These are phyloP conservation scores for Rhododendron vialii DNA, from an alignment of 148 eudicot genomes.

Conservation along the genomic window DNA sequence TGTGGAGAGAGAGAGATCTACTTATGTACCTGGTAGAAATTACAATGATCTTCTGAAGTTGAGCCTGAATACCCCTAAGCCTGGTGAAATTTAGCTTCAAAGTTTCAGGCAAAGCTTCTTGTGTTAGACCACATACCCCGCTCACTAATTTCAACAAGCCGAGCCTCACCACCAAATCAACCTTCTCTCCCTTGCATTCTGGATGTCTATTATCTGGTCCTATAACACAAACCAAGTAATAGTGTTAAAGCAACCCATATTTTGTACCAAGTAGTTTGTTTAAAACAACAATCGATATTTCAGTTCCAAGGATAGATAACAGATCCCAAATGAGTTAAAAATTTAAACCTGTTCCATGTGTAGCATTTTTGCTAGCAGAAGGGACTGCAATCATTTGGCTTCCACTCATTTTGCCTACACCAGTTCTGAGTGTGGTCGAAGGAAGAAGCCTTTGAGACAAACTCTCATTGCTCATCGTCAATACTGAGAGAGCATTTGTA, in stretches of 20 bases:
- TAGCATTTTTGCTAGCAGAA: conserved; percentile 9
- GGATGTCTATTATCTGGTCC: conserved; percentile 23
- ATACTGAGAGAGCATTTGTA: conserved; percentile 28
- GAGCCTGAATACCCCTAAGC: conserved; percentile 44
- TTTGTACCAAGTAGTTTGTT: background rate
- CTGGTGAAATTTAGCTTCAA: conserved; percentile 40
- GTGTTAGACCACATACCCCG: conserved; percentile 36
- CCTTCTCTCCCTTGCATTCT: conserved; percentile 53
- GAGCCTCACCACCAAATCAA: conserved; percentile 45
- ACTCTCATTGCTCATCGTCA: conserved; percentile 28
- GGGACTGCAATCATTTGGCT: conserved; percentile 17
- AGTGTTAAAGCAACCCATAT: background rate
- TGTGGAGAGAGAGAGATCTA: background rate
- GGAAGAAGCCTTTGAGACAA: conserved; percentile 41
- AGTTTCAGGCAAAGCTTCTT: conserved; percentile 45
- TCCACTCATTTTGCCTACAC: conserved; percentile 39
- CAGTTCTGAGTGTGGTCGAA: conserved; percentile 65
- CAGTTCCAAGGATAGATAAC: background rate
- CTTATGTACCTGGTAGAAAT: conserved; percentile 37
- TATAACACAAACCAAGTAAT: background rate
- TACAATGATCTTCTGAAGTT: conserved; percentile 50
- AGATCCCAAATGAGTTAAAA: background rate
- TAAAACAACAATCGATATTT: background rate
- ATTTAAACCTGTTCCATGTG: conserved; percentile 23
- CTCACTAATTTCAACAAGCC: conserved; percentile 47